Evolutionary conservation across 2,329 filamentous ascomycete species (phyloP).

Genomic region (Onygenales sp.): DNA sequence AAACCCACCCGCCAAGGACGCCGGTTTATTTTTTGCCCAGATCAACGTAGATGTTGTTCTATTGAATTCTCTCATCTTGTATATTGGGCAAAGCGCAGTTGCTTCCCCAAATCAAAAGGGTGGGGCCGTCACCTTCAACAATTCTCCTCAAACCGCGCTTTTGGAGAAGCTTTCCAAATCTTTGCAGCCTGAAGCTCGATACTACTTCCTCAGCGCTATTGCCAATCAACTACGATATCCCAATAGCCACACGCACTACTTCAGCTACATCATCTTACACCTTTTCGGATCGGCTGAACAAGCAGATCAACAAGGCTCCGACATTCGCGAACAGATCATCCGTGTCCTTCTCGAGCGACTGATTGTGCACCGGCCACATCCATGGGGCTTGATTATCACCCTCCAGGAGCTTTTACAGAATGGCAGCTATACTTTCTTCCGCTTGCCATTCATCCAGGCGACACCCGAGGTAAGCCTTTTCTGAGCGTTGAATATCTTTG

Average conservation of each 20-base stretch:
- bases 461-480: constrained; percentile 62
- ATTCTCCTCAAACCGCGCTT: constrained; percentile 59
- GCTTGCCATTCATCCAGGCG: constrained; percentile 82
- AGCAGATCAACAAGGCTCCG: constrained; percentile 60
- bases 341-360: constrained; percentile 81
- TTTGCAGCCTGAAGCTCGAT: constrained; percentile 66
- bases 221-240: constrained; percentile 87
- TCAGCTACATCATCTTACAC: constrained; percentile 74
- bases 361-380: constrained; percentile 81
- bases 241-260: constrained; percentile 85
- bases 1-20: constrained; percentile 47
- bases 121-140: constrained; percentile 53
- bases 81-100: constrained; percentile 67
- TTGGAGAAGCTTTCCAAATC: constrained; percentile 69
- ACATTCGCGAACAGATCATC: constrained; percentile 84
- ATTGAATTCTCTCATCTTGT: constrained; percentile 74
- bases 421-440: constrained; percentile 82
- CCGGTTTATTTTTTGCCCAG: constrained; percentile 56
- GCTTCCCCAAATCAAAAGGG: constrained; percentile 49
- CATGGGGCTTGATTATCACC: constrained; percentile 87
- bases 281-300: constrained; percentile 64
- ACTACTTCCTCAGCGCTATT: constrained; percentile 75
- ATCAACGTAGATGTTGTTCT: constrained; percentile 61
- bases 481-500: constrained; percentile 9
- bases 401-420: constrained; percentile 87